phyloP scores from a whole-genome alignment of 306 rosid genomes.

The Casuarina glauca region DNA sequence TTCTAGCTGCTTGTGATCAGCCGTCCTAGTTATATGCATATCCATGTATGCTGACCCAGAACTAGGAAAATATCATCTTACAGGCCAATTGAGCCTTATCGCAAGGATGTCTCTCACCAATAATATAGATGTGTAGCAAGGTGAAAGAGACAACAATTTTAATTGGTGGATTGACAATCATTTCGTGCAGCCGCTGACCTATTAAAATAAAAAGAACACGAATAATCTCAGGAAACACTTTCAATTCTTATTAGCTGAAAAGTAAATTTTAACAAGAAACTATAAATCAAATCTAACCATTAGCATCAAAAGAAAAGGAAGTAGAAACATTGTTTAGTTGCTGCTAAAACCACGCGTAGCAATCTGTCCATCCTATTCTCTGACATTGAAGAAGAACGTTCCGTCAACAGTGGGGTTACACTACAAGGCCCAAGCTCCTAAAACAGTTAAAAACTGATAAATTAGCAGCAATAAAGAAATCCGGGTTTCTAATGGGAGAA shows the following conservation, averaged over 20 bases:
- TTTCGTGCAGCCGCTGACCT: conserved; percentile 89
- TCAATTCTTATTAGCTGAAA: conserved; percentile 9
- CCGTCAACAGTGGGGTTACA: conserved; percentile 84
- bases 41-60: not conserved
- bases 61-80: not conserved
- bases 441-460: conserved; percentile 18
- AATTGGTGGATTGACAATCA: conserved; percentile 67
- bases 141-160: conserved; percentile 25
- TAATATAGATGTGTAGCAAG: too few species aligned
- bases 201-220: conserved; percentile 17
- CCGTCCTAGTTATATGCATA: not conserved
- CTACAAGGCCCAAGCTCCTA: conserved; percentile 94
- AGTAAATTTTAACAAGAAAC: conserved; percentile 9
- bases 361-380: conserved; percentile 75
- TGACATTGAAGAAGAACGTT: conserved; percentile 75
- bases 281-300: not conserved
- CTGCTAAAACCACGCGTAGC: conserved; percentile 84
- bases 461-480: conserved; percentile 17
- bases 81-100: too few species aligned
- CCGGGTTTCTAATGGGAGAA: conserved; percentile 24
- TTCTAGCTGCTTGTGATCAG: not conserved
- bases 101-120: too few species aligned
- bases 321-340: conserved; percentile 72
- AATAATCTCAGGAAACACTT: not conserved
- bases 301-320: not conserved